Base-by-base conservation (phyloP, 192 early-diverging fungal genomes). In the Lunasporangiospora selenospora region DNA sequence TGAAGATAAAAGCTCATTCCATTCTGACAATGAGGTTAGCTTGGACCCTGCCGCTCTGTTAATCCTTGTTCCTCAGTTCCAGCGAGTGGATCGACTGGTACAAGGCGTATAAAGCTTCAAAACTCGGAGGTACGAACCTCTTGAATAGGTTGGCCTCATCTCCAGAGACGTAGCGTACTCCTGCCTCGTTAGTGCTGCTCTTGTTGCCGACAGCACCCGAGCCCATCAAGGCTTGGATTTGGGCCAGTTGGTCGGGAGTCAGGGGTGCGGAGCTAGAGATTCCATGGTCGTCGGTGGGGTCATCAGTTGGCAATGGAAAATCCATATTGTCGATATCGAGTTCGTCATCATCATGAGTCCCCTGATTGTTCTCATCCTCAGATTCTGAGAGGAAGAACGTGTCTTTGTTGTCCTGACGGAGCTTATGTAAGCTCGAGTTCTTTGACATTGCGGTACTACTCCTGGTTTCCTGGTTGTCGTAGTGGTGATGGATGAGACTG, bases 321-420 rank as follows among this genome's bases (percentile, higher is more conserved):
- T 83, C 82, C 79, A 83, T 81, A 33, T 81, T 81, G 64, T 83
- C 82, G 54, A 83, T 50, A 52, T 81, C 79, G 26, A 80, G 48
- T 23, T 81, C 71, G 9, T 73, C 81, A 2, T 79, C 79, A 13
- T 81, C 77, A 5, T 71, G 59, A 26, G 24, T 58, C 39, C 46
- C 37, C 30, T 52, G 37, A 2, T 53, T 43, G 21, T 65, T 19
- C 19, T 71, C 67, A 1, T 62, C 45, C 19, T 71, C 67, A 0
- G 67, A 71, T 0, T 81, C 79, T 9, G 26, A 36, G 37, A 78
- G 36, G 55, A 83, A 83, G 47, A 80, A 69, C 8, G 69, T 53
- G 1, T 81, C 76, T 33, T 69, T 67, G 49, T 62, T 45, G 24
- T 62, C 54, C 62, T 83, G 55, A 37, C 80, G 77, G 26, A 83